Evolutionary conservation across 2,329 filamentous ascomycete species (phyloP), one percentile per base, ranked within the genome.

Genomic region (Penicillium nordicum): DNA sequence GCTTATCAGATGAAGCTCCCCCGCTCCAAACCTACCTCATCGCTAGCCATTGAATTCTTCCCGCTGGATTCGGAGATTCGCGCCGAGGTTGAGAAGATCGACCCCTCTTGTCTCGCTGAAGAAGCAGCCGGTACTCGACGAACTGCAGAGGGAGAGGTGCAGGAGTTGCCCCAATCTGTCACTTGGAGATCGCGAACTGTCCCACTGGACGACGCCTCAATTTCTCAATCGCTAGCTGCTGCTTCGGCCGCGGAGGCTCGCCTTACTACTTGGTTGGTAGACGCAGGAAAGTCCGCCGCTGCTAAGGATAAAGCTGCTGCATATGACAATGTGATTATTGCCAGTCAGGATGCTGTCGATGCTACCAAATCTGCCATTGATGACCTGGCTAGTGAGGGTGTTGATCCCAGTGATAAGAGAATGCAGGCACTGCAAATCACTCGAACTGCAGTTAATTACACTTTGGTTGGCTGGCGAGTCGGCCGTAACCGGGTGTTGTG

Each of bases 391-490:
- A 86, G 84, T 57, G 94, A 99, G 71, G 89, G 91, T 1, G 84
- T 96, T 14, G 84, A 90, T 23, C 89, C 91, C 71, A 87, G 90
- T 55, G 93, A 99, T 69, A 78, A 85, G 36, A 85, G 91, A 55
- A 92, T 99, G 86, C 94, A 99, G 75, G 87, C 92, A 65, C 79
- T 99, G 44, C 92, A 96, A 64, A 88, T 99, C 57, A 96, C 92
- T 4, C 88, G 89, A 59, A 95, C 95, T 0, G 92, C 93, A 1
- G 90, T 97, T 55, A 96, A 94, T 74, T 97, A 96, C 72, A 90
- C 90, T 63, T 85, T 97, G 74, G 88, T 99, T 55, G 92, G 90
- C 69, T 97, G 92, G 92, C 84, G 94, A 72, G 90, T 97, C 61
- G 93, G 93, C 27, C 87, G 94, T 46, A 97, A 99, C 74, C 83